phyloP scores from a whole-genome alignment of 2,329 filamentous ascomycete species.

The Grosmannia serpens region DNA sequence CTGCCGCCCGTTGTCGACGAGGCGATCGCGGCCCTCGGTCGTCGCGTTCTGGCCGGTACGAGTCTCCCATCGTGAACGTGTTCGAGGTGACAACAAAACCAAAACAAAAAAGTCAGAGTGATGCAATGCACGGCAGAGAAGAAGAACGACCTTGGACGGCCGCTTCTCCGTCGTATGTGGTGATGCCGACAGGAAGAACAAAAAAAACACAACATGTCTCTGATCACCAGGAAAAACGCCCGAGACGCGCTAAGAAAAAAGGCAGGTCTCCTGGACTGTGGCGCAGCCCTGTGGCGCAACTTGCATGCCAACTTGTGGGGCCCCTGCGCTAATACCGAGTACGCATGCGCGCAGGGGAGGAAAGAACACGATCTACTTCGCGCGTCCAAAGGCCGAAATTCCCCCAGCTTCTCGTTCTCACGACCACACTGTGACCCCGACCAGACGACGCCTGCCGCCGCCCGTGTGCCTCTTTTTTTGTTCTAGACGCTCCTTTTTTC shows the following conservation, averaged over 20 bases:
- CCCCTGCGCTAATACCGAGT: background rate
- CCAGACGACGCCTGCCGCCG: background rate
- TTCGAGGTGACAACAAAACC: too few species aligned
- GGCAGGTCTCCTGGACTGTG: background rate
- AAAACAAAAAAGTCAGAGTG: too few species aligned
- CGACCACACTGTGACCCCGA: background rate
- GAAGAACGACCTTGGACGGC: background rate
- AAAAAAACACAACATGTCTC: background rate
- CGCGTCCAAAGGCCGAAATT: background rate
- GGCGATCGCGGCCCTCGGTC: background rate
- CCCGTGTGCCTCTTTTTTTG: background rate
- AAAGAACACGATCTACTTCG: constrained; percentile 2
- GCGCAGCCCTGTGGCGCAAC: background rate
- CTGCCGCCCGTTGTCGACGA: background rate
- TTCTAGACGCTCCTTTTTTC: background rate
- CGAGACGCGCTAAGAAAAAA: background rate
- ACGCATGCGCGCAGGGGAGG: background rate
- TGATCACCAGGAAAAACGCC: background rate
- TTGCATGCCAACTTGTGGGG: background rate
- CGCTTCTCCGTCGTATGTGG: too few species aligned
- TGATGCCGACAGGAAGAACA: background rate
- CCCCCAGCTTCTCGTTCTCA: background rate
- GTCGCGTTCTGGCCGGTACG: constrained; percentile 5
- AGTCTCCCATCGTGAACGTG: constrained; percentile 4
- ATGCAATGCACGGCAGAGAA: too few species aligned